phyloP scores from a whole-genome alignment of 352 stramenopile genomes.

The Globisporangium splendens region DNA sequence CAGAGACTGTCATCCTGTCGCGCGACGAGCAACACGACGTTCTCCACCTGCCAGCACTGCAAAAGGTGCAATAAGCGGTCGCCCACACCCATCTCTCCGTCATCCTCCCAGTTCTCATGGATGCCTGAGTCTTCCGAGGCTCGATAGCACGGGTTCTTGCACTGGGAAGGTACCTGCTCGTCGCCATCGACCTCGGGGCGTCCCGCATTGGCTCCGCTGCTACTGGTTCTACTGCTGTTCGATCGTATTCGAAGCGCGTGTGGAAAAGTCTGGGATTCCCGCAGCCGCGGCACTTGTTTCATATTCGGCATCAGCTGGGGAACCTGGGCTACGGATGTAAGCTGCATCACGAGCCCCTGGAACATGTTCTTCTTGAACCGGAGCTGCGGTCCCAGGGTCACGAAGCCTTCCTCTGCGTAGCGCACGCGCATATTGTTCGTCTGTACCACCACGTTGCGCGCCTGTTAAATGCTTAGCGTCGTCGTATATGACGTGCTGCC shows the following conservation, averaged over 20 bases:
- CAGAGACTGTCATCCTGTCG: constrained; percentile 62
- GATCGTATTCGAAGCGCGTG: constrained; percentile 40
- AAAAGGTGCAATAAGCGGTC: constrained; percentile 79
- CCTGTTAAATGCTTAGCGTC: too few relatives aligned
- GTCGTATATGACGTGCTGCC: neutral
- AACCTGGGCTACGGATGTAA: constrained; percentile 21
- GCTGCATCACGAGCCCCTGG: constrained; percentile 54
- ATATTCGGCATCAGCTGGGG: constrained; percentile 20
- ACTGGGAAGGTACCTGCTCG: neutral
- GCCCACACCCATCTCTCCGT: constrained; percentile 47
- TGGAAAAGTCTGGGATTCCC: constrained; percentile 45
- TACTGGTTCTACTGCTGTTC: neutral
- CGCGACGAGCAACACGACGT: constrained; percentile 63
- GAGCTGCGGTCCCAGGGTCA: constrained; percentile 50
- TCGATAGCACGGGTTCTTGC: constrained; percentile 5
- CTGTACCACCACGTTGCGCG: neutral
- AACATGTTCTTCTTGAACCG: constrained; percentile 71
- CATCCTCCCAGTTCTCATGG: constrained; percentile 53
- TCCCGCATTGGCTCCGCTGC: neutral
- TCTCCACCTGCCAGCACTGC: constrained; percentile 77
- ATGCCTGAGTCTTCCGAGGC: constrained; percentile 25
- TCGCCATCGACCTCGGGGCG: neutral
- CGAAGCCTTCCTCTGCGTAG: constrained; percentile 9
- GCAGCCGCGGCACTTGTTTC: constrained; percentile 33
- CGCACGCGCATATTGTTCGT: constrained; percentile 4